These are phyloP conservation scores for Acanthamoeba castellanii DNA, from an alignment of 208 protist species.

Conservation along the genomic window DNA sequence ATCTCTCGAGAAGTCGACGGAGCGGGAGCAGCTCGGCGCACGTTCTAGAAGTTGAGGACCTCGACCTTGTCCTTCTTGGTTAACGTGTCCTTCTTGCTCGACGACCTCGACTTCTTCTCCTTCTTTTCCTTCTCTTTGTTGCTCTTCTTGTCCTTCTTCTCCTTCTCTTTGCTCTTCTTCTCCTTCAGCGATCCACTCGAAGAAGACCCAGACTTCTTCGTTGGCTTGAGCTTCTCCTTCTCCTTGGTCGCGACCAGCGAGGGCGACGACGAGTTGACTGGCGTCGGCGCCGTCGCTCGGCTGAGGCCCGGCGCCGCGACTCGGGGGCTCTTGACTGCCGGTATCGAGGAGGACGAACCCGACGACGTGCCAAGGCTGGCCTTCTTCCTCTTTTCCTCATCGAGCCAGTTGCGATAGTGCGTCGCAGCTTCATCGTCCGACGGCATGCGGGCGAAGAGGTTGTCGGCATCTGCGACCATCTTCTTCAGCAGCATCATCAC, in stretches of 20 bases:
- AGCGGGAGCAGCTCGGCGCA: not conserved
- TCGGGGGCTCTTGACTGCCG: not conserved
- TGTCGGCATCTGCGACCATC: not conserved
- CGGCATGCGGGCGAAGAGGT: not conserved
- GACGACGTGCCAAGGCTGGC: not conserved
- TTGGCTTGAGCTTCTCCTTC: not conserved
- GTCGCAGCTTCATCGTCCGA: not conserved
- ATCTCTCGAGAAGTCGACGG: not conserved
- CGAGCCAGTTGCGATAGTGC: not conserved
- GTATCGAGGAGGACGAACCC: not conserved
- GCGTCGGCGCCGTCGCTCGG: not conserved
- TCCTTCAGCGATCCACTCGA: not conserved
- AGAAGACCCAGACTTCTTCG: not conserved
- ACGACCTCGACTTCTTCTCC: not conserved
- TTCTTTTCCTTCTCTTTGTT: not conserved
- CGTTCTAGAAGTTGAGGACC: not conserved
- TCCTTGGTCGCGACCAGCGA: not conserved
- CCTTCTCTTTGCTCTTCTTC: not conserved
- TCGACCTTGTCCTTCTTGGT: conserved; percentile 54
- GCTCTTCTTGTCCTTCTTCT: conserved; percentile 24
- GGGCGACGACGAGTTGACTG: not conserved
- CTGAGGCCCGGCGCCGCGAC: not conserved
- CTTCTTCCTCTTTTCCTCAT: conserved; percentile 24
- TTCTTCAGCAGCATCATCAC: not conserved
- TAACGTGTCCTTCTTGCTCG: conserved; percentile 5